These are phyloP conservation scores for Umbelopsis isabellina DNA, from an alignment of 192 early-diverging fungal genomes.

Conservation along the genomic window DNA sequence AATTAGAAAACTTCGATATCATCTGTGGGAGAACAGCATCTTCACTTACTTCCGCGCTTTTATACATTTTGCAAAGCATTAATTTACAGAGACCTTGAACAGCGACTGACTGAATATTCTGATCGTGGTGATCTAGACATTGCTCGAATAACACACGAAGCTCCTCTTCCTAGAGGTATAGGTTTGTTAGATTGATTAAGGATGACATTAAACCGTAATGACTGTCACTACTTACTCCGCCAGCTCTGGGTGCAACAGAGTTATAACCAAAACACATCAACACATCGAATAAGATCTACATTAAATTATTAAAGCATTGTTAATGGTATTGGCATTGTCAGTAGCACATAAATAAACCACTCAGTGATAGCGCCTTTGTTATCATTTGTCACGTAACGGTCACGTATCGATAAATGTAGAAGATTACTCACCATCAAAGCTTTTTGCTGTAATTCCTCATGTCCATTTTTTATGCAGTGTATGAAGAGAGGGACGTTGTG, in stretches of 20 bases:
- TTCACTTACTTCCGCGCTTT: slow-evolving; percentile 43
- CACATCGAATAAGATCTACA: slow-evolving; percentile 66
- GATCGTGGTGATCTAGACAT: slow-evolving; percentile 58
- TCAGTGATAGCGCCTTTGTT: no score
- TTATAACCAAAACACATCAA: slow-evolving; percentile 58
- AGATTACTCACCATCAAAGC: slow-evolving; percentile 64
- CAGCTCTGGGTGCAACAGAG: slow-evolving; percentile 26
- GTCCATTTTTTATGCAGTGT: slow-evolving; percentile 60
- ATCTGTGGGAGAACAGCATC: not conserved
- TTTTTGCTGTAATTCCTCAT: slow-evolving; percentile 62
- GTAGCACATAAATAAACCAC: not conserved
- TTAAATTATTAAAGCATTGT: slow-evolving; percentile 1
- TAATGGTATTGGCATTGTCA: not conserved
- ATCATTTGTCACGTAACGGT: no score
- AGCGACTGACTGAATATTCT: slow-evolving; percentile 67
- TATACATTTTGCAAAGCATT: slow-evolving; percentile 50
- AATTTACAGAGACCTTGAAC: slow-evolving; percentile 81
- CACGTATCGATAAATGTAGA: no score
- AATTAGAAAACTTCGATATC: not conserved
- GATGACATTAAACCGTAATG: not conserved
- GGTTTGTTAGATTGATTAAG: not conserved
- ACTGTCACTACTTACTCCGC: slow-evolving; percentile 31
- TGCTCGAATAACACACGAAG: slow-evolving; percentile 54
- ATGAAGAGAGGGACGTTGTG: slow-evolving; percentile 77
- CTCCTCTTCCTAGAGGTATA: slow-evolving; percentile 42